Conservation (phyloP, 768 basidiomycete species). For the Amanita phalloides region DNA sequence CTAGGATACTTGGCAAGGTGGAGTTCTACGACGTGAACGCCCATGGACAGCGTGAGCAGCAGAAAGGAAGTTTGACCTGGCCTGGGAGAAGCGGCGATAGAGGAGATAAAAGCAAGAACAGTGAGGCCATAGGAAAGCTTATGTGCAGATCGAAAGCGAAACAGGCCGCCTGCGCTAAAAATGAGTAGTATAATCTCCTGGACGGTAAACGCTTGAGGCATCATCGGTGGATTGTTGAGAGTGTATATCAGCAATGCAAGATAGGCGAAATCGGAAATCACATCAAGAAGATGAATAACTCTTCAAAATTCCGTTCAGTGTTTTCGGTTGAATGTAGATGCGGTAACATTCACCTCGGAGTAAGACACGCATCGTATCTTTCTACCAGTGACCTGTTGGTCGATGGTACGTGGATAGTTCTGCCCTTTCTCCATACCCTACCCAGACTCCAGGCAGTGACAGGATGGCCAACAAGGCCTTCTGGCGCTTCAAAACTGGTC, state of each 20-base stretch:
- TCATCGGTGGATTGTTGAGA: constrained; percentile 28
- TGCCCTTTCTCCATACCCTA: constrained; percentile 28
- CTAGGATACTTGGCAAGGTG: constrained; percentile 34
- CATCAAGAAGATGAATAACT: constrained; percentile 32
- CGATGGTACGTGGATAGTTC: neutral
- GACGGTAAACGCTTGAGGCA: constrained; percentile 14
- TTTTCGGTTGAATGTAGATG: neutral
- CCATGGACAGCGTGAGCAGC: constrained; percentile 28
- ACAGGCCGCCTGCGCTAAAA: constrained; percentile 25
- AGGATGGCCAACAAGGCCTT: constrained; percentile 27
- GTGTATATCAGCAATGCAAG: constrained; percentile 31
- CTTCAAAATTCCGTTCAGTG: constrained; percentile 15
- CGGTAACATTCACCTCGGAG: constrained; percentile 28
- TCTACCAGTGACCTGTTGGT: neutral
- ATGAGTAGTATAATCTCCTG: constrained; percentile 28
- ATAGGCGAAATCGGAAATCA: constrained; percentile 21
- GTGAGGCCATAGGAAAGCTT: constrained; percentile 26
- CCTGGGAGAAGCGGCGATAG: constrained; percentile 30
- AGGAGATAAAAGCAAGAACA: constrained; percentile 27
- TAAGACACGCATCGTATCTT: constrained; percentile 26
- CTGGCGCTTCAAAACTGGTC: constrained; percentile 18
- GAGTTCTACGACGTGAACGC: constrained; percentile 31
- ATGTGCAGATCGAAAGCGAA: constrained; percentile 19
- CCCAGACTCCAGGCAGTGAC: constrained; percentile 26
- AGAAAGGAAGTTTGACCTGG: constrained; percentile 29